Percentiles rank a stretch among this genome's conserved stretches.
These are phyloP conservation scores for Heterobasidion annosum DNA, from an alignment of 1,284 basidiomycete species.

Conservation along the genomic window DNA sequence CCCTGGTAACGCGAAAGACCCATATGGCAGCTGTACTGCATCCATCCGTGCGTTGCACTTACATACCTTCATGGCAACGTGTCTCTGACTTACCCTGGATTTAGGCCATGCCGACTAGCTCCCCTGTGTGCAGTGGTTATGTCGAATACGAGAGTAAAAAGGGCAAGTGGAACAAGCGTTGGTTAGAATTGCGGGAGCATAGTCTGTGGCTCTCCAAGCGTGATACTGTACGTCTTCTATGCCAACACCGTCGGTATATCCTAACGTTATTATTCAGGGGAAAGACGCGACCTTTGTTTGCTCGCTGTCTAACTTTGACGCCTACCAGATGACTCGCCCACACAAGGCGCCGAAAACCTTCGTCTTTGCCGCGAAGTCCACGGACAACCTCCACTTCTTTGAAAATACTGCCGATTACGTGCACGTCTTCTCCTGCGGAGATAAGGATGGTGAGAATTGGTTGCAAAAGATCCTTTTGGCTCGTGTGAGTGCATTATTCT, in stretches of 20 bases:
- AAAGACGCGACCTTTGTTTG: slow-evolving; percentile 79
- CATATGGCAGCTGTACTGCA: slow-evolving; percentile 48
- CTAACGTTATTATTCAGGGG: slow-evolving; percentile 36
- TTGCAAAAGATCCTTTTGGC: slow-evolving; percentile 69
- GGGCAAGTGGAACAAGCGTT: slow-evolving; percentile 89
- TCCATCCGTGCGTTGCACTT: slow-evolving; percentile 38
- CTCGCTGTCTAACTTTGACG: slow-evolving; percentile 78
- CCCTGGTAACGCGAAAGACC: slow-evolving; percentile 70
- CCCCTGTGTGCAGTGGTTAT: slow-evolving; percentile 64
- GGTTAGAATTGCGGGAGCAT: slow-evolving; percentile 78
- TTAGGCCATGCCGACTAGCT: slow-evolving; percentile 61
- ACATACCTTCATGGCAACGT: neutral
- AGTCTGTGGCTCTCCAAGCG: slow-evolving; percentile 80
- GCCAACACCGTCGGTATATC: slow-evolving; percentile 1
- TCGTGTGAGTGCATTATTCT: slow-evolving; percentile 41
- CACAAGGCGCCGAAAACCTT: slow-evolving; percentile 73
- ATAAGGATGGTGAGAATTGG: slow-evolving; percentile 61
- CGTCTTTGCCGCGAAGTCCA: slow-evolving; percentile 80
- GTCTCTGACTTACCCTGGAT: slow-evolving; percentile 1
- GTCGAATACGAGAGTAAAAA: slow-evolving; percentile 82
- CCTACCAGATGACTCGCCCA: slow-evolving; percentile 63
- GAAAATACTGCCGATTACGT: slow-evolving; percentile 81
- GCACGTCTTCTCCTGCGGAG: slow-evolving; percentile 71
- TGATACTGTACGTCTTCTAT: slow-evolving; percentile 52
- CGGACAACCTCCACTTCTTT: slow-evolving; percentile 76